Evolutionary conservation across 768 basidiomycete species (phyloP), one percentile per base, ranked within the genome.

Genomic region (Trametes punicea): DNA sequence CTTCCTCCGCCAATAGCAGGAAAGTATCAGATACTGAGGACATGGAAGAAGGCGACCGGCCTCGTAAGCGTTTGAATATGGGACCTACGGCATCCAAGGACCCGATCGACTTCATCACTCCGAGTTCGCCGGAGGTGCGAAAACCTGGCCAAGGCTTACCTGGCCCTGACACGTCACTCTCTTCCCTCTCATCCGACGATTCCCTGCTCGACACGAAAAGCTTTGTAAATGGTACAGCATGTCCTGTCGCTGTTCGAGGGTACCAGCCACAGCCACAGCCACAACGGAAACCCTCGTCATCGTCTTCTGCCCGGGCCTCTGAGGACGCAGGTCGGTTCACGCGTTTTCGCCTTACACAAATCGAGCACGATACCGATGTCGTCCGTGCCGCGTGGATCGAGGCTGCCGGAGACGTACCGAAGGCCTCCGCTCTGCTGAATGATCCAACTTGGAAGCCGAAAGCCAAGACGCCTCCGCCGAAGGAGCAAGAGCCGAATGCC

Each of bases 331-430:
- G 61, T 21, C 64, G 62, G 20, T 88, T 82, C 59, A 80, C 71
- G 34, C 76, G 75, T 46, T 90, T 90, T 70, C 81, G 76, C 60
- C 70, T 90, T 44, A 82, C 81, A 0, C 82, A 85, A 70, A 83
- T 85, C 18, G 70, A 71, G 45, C 76, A 81, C 46, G 40, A 71
- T 64, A 49, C 52, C 46, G 65, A 41, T 70, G 75, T 61, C 46
- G 72, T 88, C 30, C 76, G 76, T 59, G 83, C 82, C n/a, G 89
- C 89, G 3, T 90, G 87, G 87, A 60, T 67, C 31, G 78, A 84
- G 59, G 77, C 84, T 4, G 73, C 72, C n/a, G 79, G 81, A 3
- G 84, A 90, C 63, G 79, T 77, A 44, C 79, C 77, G 65, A 79
- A 70, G 38, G 89, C 89, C 2, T 81, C 81, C 16, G 74, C 69